Conservation (phyloP, 2,329 filamentous ascomycete species). For the Bipolaris bicolor region DNA sequence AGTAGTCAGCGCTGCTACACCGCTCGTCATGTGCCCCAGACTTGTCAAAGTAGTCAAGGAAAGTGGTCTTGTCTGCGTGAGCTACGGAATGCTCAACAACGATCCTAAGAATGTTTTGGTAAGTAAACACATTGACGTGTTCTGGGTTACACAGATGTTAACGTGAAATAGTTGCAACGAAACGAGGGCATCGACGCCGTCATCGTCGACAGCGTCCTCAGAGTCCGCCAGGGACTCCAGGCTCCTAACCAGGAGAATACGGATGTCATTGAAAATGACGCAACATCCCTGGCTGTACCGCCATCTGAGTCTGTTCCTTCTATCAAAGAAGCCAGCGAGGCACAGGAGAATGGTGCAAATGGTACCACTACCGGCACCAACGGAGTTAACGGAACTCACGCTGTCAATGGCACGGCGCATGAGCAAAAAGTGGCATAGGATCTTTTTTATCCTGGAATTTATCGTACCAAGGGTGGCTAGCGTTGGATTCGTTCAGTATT, state of each 20-base stretch:
- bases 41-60: slow-evolving; percentile 94
- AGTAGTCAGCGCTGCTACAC: slow-evolving; percentile 86
- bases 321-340: slow-evolving; percentile 11
- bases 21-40: slow-evolving; percentile 85
- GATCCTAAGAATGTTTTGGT: slow-evolving; percentile 85
- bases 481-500: slow-evolving; percentile 4
- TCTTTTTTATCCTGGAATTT: neutral
- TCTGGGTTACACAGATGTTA: neutral
- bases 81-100: slow-evolving; percentile 91
- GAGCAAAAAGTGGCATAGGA: neutral
- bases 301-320: slow-evolving; percentile 10
- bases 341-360: neutral
- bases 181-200: slow-evolving; percentile 96
- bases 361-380: neutral
- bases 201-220: slow-evolving; percentile 93
- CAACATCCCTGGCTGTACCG: slow-evolving; percentile 13
- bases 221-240: slow-evolving; percentile 90
- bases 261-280: slow-evolving; percentile 8
- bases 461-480: neutral
- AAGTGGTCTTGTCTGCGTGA: slow-evolving; percentile 90
- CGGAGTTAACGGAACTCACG: neutral
- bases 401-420: neutral
- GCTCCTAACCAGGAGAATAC: slow-evolving; percentile 24
- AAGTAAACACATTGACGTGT: slow-evolving; percentile 57
- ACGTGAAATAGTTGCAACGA: slow-evolving; percentile 73